phyloP scores from a whole-genome alignment of 208 protist genomes.

The Herpetomonas tarakana region DNA sequence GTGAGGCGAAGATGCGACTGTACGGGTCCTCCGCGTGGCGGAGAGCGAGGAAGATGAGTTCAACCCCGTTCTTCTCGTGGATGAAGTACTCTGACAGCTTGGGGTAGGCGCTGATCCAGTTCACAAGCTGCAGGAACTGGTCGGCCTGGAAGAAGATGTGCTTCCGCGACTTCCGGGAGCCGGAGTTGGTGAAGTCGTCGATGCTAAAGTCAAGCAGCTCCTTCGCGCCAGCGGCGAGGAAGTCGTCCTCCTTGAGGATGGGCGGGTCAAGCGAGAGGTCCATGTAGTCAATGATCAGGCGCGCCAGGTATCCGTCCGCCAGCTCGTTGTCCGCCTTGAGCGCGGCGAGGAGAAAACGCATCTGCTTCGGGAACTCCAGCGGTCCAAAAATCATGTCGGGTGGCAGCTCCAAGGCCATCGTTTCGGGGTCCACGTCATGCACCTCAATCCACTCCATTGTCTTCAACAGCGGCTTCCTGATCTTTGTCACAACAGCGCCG shows the following conservation, averaged over 20 bases:
- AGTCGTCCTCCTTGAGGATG: constrained; percentile 53
- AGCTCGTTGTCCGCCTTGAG: constrained; percentile 87
- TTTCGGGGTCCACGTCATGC: constrained; percentile 86
- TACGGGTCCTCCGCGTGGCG: constrained; percentile 68
- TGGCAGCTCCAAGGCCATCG: constrained; percentile 85
- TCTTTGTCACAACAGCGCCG: constrained; percentile 63
- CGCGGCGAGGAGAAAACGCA: constrained; percentile 85
- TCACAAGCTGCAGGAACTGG: constrained; percentile 82
- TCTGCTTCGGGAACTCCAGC: constrained; percentile 81
- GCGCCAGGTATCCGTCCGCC: constrained; percentile 86
- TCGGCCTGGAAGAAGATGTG: constrained; percentile 89
- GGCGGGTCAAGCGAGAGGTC: constrained; percentile 84
- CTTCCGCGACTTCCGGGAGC: constrained; percentile 43
- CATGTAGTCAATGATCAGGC: constrained; percentile 84
- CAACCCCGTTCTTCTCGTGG: constrained; percentile 62
- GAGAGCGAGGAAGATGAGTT: constrained; percentile 69
- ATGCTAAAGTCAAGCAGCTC: constrained; percentile 79
- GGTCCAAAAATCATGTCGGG: constrained; percentile 88
- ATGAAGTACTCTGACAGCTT: constrained; percentile 73
- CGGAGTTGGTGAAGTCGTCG: constrained; percentile 73
- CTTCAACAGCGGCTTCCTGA: constrained; percentile 75
- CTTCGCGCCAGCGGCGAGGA: constrained; percentile 56
- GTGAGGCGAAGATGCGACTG: constrained; percentile 69
- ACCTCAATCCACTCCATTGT: constrained; percentile 90
- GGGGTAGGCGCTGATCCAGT: constrained; percentile 71